Percentiles rank a stretch among this genome's conserved stretches.
Evolutionary conservation across 108 stramenopile genomes (phyloP).

Genomic region (Tribonema minus): DNA sequence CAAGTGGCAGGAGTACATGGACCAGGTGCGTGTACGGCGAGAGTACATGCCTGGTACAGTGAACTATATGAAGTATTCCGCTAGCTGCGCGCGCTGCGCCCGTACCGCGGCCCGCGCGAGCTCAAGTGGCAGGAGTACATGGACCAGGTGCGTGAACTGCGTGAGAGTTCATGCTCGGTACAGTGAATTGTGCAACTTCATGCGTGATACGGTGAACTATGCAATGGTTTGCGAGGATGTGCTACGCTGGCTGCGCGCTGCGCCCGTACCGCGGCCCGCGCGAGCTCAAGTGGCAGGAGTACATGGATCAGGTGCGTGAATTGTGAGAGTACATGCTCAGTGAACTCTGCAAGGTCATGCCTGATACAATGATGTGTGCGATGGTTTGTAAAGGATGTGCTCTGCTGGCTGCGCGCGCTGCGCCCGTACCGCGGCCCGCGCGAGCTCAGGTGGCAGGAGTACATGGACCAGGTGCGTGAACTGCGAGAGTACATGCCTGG

Average conservation of each 20-base stretch:
- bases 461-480: conserved; percentile 25
- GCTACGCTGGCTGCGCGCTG: conserved; percentile 2
- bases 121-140: background rate
- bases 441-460: background rate
- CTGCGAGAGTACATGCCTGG: too few species aligned
- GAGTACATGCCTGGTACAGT: too few species aligned
- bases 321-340: too few species aligned
- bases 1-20: background rate
- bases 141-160: too few species aligned
- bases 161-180: too few species aligned
- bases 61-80: background rate
- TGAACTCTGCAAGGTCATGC: too few species aligned
- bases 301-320: conserved; percentile 23
- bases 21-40: too few species aligned
- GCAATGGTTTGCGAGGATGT: too few species aligned
- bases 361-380: too few species aligned
- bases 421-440: conserved; percentile 10
- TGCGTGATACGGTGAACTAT: too few species aligned
- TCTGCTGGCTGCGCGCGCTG: conserved; percentile 1
- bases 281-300: background rate
- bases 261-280: conserved; percentile 10
- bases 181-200: too few species aligned
- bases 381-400: too few species aligned
- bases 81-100: conserved; percentile 4
- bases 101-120: conserved; percentile 6